Conservation (phyloP, 78 protist genomes). For the Corallochytrium limacisporum region DNA sequence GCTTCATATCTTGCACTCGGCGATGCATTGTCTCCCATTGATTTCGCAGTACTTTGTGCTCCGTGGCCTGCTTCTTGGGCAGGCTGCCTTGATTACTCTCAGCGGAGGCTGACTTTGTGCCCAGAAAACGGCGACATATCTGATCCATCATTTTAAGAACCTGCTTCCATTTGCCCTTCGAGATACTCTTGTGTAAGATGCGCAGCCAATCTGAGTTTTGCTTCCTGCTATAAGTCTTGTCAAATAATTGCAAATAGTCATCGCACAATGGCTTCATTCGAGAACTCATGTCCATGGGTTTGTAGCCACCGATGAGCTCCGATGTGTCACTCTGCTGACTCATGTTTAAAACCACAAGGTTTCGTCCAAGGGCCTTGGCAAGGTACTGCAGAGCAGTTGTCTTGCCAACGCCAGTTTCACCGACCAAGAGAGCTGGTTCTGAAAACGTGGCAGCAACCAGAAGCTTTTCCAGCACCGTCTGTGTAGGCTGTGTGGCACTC, state of each 20-base stretch:
- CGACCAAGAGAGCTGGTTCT: constrained; percentile 42
- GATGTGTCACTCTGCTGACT: constrained; percentile 86
- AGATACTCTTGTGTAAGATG: too few species aligned
- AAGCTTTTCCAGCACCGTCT: too few species aligned
- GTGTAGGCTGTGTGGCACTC: too few species aligned
- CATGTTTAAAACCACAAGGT: constrained; percentile 74
- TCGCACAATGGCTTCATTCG: too few species aligned
- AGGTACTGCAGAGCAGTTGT: constrained; percentile 87
- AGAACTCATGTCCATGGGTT: constrained; percentile 85
- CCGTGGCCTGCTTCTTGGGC: not conserved
- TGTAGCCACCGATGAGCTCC: constrained; percentile 96
- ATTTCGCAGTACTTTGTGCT: not conserved
- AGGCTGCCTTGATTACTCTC: not conserved
- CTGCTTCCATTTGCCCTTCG: too few species aligned
- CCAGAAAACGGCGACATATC: too few species aligned
- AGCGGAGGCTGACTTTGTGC: too few species aligned
- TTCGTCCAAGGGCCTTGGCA: constrained; percentile 47
- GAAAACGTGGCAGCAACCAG: too few species aligned
- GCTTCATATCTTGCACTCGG: too few species aligned
- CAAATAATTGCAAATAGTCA: constrained; percentile 35
- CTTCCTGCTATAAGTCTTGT: constrained; percentile 36
- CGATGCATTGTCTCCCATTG: constrained; percentile 43
- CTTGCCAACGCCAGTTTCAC: constrained; percentile 97
- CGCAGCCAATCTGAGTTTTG: too few species aligned
- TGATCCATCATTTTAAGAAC: too few species aligned